Base-by-base conservation (phyloP, 345 rosid species). In the Salix brachista region DNA sequence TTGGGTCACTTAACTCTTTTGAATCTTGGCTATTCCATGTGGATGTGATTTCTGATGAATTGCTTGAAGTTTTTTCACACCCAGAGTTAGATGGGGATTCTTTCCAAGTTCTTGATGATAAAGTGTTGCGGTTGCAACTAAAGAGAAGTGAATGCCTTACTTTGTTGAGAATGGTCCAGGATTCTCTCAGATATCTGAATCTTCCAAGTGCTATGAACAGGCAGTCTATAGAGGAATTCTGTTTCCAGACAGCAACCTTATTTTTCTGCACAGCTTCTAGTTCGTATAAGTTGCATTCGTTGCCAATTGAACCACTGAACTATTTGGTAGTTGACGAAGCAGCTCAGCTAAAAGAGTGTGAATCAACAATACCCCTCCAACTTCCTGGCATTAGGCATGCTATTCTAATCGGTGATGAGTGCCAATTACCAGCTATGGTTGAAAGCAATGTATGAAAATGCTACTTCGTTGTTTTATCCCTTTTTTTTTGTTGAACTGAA, bases 251-350 rank as follows among this genome's bases (percentile, higher is more conserved):
- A 8, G 85, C 90, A 3, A 58, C 82, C 1, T 26, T 88, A 37
- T 46, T 88, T 46, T 84, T 88, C 14, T 88, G 86, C 77, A 90
- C 91, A 10, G 83, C 85, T 25, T 81, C 84, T 16, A 72, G 77
- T 48, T 85, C 90, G 16, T 69, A 26, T 56, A 84, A 84, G 65
- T 81, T 90, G 72, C 67, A 79, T 56, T 23, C 67, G 1, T 30
- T 65, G 12, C 39, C n/a, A 6, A 73, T 81, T 75, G 36, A 77
- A 60, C 87, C 89, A 10, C 70, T 87, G 46, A 54, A 83, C 19
- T 30, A 86, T 37, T 74, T 90, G 76, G 86, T 90, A 1, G 87
- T 90, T 6, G 93, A 90, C 30, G 93, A 90, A 83, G 93, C 93
- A 44, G 90, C 90, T 10, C 93, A 90, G 70, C 72, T 90, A 32